phyloP scores from a whole-genome alignment of 108 stramenopile genomes.

The Fragilaria crotonensis region DNA sequence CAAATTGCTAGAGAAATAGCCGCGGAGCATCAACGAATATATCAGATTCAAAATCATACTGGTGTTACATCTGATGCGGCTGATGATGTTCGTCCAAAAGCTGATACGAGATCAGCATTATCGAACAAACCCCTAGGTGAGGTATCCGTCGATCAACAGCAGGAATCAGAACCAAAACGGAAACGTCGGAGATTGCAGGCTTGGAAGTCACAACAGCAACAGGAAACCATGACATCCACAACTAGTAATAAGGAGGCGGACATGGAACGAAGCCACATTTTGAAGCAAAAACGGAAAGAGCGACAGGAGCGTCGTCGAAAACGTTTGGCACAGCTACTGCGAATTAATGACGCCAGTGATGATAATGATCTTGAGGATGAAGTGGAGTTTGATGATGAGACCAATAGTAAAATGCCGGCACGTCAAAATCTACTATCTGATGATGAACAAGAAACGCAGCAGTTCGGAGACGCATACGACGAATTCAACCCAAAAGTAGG shows the following conservation, averaged over 20 bases:
- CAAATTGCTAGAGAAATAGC: not conserved
- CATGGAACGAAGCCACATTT: not conserved
- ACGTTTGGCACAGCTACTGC: not conserved
- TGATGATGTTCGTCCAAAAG: not conserved
- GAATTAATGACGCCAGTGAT: not conserved
- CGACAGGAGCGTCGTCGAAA: not conserved
- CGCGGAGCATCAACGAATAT: not conserved
- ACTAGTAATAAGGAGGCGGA: not conserved
- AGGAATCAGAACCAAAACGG: not conserved
- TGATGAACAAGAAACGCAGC: not conserved
- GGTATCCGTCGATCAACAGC: not conserved
- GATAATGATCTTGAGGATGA: slow-evolving; percentile 1
- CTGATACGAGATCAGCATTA: not conserved
- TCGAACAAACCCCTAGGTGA: not conserved
- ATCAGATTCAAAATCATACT: not conserved
- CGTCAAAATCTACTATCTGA: not conserved
- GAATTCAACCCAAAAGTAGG: not conserved
- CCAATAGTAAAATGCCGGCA: not conserved
- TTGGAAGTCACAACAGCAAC: not conserved
- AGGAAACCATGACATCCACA: not conserved
- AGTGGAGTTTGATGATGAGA: not conserved
- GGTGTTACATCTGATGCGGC: not conserved
- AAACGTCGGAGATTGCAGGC: not conserved
- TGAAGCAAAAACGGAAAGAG: slow-evolving; percentile 4
- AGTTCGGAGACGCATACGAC: not conserved